These are phyloP conservation scores for Termitomyces sp. DNA, from an alignment of 768 basidiomycete genomes.

Conservation along the genomic window DNA sequence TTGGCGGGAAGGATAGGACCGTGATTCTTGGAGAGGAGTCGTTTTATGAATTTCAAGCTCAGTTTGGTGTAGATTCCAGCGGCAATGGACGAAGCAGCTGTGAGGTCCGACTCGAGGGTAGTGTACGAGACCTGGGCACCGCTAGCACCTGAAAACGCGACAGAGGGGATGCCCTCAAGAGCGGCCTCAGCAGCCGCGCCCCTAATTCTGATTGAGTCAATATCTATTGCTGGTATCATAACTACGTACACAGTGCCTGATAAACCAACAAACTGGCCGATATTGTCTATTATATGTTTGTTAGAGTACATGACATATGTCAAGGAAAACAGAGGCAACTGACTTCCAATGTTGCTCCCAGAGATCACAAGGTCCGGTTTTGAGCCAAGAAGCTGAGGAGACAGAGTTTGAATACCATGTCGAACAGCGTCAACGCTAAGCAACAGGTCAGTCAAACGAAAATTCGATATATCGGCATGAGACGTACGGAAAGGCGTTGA, in stretches of 20 bases:
- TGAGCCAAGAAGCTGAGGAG: conserved; percentile 26
- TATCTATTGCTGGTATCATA: neutral
- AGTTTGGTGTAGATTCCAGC: conserved; percentile 37
- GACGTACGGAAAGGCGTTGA: conserved; percentile 35
- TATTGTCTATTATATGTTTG: conserved; percentile 18
- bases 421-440: conserved; percentile 29
- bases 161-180: conserved; percentile 40
- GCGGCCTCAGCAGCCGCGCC: conserved; percentile 47
- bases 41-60: conserved; percentile 31
- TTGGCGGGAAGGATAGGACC: conserved; percentile 29
- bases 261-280: conserved; percentile 24
- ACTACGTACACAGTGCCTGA: conserved; percentile 39
- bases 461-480: neutral
- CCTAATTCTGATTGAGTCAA: conserved; percentile 16
- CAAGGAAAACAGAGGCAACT: neutral
- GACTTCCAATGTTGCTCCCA: conserved; percentile 29
- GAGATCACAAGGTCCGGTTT: conserved; percentile 31
- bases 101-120: conserved; percentile 29
- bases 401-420: conserved; percentile 31
- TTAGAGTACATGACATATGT: neutral
- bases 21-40: conserved; percentile 18
- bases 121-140: conserved; percentile 44
- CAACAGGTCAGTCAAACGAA: neutral
- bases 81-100: conserved; percentile 26
- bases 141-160: conserved; percentile 39